Base-by-base conservation (phyloP, 768 basidiomycete genomes). In the Mycena belliarum region DNA sequence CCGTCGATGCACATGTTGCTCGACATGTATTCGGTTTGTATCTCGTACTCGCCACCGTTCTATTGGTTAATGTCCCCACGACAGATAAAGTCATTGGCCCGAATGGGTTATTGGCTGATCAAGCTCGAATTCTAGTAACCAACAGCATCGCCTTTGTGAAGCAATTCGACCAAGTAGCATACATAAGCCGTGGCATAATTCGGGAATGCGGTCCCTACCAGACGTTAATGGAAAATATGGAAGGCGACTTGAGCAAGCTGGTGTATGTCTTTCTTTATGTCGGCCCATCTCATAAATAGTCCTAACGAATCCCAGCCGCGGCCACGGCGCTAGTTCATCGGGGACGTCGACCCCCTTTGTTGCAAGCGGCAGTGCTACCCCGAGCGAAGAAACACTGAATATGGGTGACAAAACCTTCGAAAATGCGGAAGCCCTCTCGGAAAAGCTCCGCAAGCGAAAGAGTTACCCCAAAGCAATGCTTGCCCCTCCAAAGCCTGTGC, bases 51-150 rank as follows among this genome's bases (percentile, higher is more conserved):
- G 44, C 18, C 1, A 52, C 10, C 29, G 15, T 37, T 25, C 37
- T 49, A 20, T 14, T 32, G n/a, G 9, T 35, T 26, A 1, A 42
- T 54, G 41, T 65, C 55, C 11, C 20, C n/a, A n/a, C n/a, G 40
- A 18, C 58, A 89, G 93, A 94, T 64, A 80, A 91, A 48, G 90
- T 95, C 38, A 88, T 96, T 53, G 94, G 94, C 2, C 93, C 93
- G 3, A 76, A 84, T 58, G 94, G 94, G 52, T 65, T 96, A 1
- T 83, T 96, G 32, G 82, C 89, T 9, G 81, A 83, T 16, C 95
- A 95, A 71, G 93, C 93, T 11, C 79, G 94, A 28, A 80, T 95
- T 51, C 73, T 95, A 5, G 91, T 94, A 48, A 96, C 93, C 40
- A 95, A 96, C 70, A 87, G 86, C 55, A 84, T 95, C 50, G 82